Evolutionary conservation across 352 stramenopile species (phyloP), one percentile per base, ranked within the genome.

Genomic region (Phytophthora sp.): DNA sequence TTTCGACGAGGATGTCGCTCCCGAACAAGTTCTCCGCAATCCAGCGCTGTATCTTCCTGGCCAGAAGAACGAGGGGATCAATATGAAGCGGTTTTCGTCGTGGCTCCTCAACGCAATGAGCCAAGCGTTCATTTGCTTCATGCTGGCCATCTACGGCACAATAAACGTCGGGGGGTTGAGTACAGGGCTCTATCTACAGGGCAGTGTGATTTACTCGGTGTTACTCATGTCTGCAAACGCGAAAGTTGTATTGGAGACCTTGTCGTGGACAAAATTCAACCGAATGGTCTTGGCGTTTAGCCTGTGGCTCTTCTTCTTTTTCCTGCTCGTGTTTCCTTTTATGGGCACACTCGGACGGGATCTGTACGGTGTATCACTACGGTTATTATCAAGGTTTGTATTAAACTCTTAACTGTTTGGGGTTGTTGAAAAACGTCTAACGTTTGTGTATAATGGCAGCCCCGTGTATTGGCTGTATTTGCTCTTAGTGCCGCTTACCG

Each of bases 241-340:
- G 47, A 93, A 93, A 68, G 85, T 93, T n/a, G 61, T 85, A 4
- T 47, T 93, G 29, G 82, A 91, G 65, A 91, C 85, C 7, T 65
- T 85, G n/a, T 90, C 76, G 27, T 93, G 85, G 85, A 93, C 80
- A 42, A 87, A 86, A 56, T 89, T 80, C 69, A 89, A 90, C 66
- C 54, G 66, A 12, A 51, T 76, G 20, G 79, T 89, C 44, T 57
- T 93, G 23, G 58, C 71, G 9, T 89, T 84, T 52, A 90, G 80
- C 36, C 11, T 91, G 7, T 67, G 58, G 36, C 59, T 91, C 11
- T 93, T 86, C 58, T 80, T 90, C 55, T 78, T 73, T 41, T 91
- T 91, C 50, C 57, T 91, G 29, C 39, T 91, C 50, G 45, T 88
- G 18, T 89, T 86, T 53, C 84, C 84, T 15, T 71, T 71, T 57